Evolutionary conservation across 129 eudicot genomes (phyloP).

Genomic region (Pulicaria dysenterica): DNA sequence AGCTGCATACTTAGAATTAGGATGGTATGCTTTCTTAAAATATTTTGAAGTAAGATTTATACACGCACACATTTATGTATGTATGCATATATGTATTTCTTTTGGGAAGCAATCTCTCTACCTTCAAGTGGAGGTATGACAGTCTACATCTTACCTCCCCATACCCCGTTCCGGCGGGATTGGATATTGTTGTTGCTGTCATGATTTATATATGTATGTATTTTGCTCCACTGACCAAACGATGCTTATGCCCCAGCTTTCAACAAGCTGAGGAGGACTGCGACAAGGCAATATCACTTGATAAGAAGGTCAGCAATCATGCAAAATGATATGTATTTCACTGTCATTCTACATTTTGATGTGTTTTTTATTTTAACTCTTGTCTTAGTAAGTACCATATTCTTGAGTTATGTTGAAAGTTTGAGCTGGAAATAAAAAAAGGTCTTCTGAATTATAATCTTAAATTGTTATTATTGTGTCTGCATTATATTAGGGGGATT

Average conservation of each 20-base stretch:
- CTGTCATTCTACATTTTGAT: neutral
- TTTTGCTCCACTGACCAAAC: slow-evolving; percentile 17
- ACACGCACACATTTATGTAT: neutral
- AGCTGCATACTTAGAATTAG: slow-evolving; percentile 89
- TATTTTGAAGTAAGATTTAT: neutral
- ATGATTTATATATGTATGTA: neutral
- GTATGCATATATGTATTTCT: neutral
- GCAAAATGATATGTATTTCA: slow-evolving; percentile 17
- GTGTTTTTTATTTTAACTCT: neutral
- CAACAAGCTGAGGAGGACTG: slow-evolving; percentile 93
- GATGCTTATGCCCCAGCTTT: slow-evolving; percentile 48
- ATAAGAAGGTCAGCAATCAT: slow-evolving; percentile 69
- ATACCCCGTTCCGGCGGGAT: too few relatives aligned
- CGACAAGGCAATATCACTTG: slow-evolving; percentile 75
- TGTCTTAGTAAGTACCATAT: slow-evolving; percentile 5
- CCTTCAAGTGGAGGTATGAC: too few relatives aligned
- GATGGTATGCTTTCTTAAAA: slow-evolving; percentile 42
- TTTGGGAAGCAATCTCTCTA: too few relatives aligned
- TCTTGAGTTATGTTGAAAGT: slow-evolving; percentile 8
- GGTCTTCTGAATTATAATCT: neutral
- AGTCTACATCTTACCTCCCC: too few relatives aligned
- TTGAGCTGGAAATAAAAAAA: slow-evolving; percentile 12
- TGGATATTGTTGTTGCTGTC: neutral
- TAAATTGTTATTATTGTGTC: neutral
- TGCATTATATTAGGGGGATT: too few relatives aligned